Evolutionary conservation across 1,284 basidiomycete species (phyloP).

Genomic region (Cryptococcus sp.): DNA sequence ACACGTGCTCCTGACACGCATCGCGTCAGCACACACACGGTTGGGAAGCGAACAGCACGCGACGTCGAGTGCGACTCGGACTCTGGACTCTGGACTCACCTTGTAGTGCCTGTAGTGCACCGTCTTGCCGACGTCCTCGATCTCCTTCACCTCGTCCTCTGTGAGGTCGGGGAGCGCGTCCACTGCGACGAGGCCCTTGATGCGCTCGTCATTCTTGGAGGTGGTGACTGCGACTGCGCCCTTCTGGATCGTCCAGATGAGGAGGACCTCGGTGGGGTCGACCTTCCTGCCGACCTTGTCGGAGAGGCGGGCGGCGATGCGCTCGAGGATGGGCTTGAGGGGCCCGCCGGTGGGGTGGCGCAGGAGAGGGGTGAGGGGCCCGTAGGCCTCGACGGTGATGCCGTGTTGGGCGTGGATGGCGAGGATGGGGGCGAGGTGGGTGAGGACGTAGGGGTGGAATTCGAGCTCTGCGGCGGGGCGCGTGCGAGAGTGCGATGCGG

Average conservation of each 20-base stretch:
- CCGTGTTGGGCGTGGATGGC: slow-evolving; percentile 59
- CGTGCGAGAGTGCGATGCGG: no score
- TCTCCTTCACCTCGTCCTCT: slow-evolving; percentile 60
- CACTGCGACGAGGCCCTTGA: slow-evolving; percentile 61
- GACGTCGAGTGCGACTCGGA: no score
- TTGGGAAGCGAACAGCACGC: no score
- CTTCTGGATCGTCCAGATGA: slow-evolving; percentile 62
- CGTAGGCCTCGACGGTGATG: slow-evolving; percentile 66
- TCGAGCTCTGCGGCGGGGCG: slow-evolving; percentile 64
- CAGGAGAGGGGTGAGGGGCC: slow-evolving; percentile 56
- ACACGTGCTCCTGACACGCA: slow-evolving; percentile 38
- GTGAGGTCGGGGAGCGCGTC: slow-evolving; percentile 58
- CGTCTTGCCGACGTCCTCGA: slow-evolving; percentile 62
- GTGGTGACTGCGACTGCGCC: slow-evolving; percentile 64
- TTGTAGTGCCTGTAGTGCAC: slow-evolving; percentile 55
- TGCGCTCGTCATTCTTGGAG: slow-evolving; percentile 60
- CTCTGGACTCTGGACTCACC: slow-evolving; percentile 9
- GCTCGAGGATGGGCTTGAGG: slow-evolving; percentile 55
- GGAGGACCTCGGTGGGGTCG: slow-evolving; percentile 58
- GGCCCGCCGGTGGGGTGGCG: slow-evolving; percentile 57
- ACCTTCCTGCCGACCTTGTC: slow-evolving; percentile 53
- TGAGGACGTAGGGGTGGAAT: slow-evolving; percentile 70
- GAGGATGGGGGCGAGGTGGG: slow-evolving; percentile 59
- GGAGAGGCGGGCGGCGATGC: slow-evolving; percentile 48
- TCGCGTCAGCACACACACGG: slow-evolving; percentile 1